Evolutionary conservation across 2,329 filamentous ascomycete species (phyloP), one percentile per base, ranked within the genome.

Genomic region (Phialocephala sp.): DNA sequence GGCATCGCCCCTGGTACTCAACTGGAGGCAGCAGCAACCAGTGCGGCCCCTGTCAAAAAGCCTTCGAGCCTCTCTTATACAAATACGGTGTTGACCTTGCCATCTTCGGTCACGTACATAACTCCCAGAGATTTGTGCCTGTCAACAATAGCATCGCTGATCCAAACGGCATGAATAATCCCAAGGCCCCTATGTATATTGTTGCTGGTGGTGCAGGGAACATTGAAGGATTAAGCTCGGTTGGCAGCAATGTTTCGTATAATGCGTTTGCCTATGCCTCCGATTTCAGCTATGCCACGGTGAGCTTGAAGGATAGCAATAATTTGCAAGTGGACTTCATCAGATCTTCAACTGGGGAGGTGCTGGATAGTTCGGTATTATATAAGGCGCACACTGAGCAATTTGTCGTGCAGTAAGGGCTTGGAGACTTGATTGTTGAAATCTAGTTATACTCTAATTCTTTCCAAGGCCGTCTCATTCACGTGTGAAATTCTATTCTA

Each of bases 251-350:
- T 64, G 75, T 76, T 3, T 71, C 78, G 14, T 80, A 76, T 36
- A 85, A 82, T 50, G 79, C 76, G 2, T 85, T 83, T 66, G 82
- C 81, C 2, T 84, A 84, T 62, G 82, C 77, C 0, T 79, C 83
- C 59, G 83, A 84, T 63, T 87, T 85, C 62, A 82, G 80, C 69
- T 87, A 85, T 69, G 82, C 80, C 2, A 80, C 78, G 1, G 68
- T 87, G 8, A 78, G 76, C 2, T 81, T 87, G 35, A 55, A 80
- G 60, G 80, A 85, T 70, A 72, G 69, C 60, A 77, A 81, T 4
- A 73, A 82, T 32, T 65, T 87, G 67, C 76, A 80, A 70, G 78
- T 87, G 4, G 79, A 85, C 12, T 87, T 87, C 68, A 77, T 83
- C 41, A 75, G 77, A 2, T 85, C 82, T 0, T 72, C 77, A 0